phyloP scores from a whole-genome alignment of 345 rosid species.

The Combretum micranthum region DNA sequence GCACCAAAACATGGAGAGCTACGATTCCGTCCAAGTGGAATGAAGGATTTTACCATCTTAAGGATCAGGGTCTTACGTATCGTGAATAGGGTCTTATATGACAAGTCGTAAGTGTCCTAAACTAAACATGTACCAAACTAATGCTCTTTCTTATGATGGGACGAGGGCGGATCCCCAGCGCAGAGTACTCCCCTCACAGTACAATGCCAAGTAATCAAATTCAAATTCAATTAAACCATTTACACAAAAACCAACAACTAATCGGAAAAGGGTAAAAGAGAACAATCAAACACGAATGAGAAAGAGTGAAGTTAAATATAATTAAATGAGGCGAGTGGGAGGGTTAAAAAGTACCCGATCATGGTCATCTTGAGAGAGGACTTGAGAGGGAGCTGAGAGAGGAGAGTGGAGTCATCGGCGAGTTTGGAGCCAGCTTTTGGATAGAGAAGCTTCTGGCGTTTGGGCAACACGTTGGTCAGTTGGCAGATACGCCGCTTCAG shows the following conservation, averaged over 20 bases:
- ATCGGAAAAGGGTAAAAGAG: background rate
- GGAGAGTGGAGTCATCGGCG: slow-evolving; percentile 64
- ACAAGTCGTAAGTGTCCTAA: too few relatives aligned
- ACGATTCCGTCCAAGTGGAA: too few relatives aligned
- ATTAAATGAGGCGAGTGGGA: slow-evolving; percentile 2
- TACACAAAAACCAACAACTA: background rate
- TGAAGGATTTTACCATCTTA: too few relatives aligned
- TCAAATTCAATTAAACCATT: slow-evolving; percentile 1
- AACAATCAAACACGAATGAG: background rate
- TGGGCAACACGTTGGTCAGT: slow-evolving; percentile 74
- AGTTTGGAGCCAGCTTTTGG: slow-evolving; percentile 85
- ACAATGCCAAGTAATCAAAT: background rate
- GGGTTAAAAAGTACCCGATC: slow-evolving; percentile 67
- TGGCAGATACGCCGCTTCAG: slow-evolving; percentile 87
- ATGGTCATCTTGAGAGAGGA: slow-evolving; percentile 91
- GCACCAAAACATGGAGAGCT: too few relatives aligned
- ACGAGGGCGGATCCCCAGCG: too few relatives aligned
- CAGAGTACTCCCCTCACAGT: background rate
- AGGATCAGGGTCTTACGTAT: too few relatives aligned
- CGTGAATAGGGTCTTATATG: too few relatives aligned
- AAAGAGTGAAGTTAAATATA: background rate
- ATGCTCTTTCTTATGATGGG: too few relatives aligned
- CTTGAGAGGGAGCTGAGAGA: slow-evolving; percentile 73
- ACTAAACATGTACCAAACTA: too few relatives aligned
- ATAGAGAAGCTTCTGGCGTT: slow-evolving; percentile 92